phyloP scores from a whole-genome alignment of 352 stramenopile species.

The Phytophthora chlamydospora region DNA sequence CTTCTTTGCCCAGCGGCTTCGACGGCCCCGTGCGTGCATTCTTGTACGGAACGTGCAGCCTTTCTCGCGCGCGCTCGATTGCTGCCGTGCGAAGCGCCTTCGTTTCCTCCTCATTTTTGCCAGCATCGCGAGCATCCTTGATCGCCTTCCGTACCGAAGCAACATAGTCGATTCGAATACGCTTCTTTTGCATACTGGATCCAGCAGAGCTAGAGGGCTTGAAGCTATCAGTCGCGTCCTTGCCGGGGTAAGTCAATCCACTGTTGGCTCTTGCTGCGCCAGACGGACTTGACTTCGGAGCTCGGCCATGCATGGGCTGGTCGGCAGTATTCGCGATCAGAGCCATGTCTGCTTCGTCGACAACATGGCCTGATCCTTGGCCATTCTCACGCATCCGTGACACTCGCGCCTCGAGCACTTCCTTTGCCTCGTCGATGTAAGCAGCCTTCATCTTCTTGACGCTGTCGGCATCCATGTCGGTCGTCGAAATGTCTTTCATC shows the following conservation, averaged over 20 bases:
- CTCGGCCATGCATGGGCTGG: conserved; percentile 45
- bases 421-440: conserved; percentile 90
- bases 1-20: conserved; percentile 82
- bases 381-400: conserved; percentile 82
- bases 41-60: conserved; percentile 83
- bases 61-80: conserved; percentile 79
- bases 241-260: conserved; percentile 9
- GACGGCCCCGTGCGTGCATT: conserved; percentile 71
- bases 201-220: conserved; percentile 12
- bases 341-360: conserved; percentile 83
- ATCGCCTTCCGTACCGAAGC: conserved; percentile 83
- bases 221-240: conserved; percentile 29
- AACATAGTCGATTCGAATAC: conserved; percentile 87
- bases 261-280: conserved; percentile 32
- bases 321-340: conserved; percentile 58
- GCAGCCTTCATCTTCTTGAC: conserved; percentile 89
- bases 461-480: conserved; percentile 82
- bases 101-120: conserved; percentile 80
- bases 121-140: conserved; percentile 76
- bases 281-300: conserved; percentile 40
- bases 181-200: conserved; percentile 68
- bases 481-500: conserved; percentile 89
- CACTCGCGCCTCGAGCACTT: conserved; percentile 84
- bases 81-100: conserved; percentile 69
- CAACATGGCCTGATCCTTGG: conserved; percentile 66